Base-by-base conservation (phyloP, 2,329 filamentous ascomycete species). In the Acephala macrosclerotiorum region DNA sequence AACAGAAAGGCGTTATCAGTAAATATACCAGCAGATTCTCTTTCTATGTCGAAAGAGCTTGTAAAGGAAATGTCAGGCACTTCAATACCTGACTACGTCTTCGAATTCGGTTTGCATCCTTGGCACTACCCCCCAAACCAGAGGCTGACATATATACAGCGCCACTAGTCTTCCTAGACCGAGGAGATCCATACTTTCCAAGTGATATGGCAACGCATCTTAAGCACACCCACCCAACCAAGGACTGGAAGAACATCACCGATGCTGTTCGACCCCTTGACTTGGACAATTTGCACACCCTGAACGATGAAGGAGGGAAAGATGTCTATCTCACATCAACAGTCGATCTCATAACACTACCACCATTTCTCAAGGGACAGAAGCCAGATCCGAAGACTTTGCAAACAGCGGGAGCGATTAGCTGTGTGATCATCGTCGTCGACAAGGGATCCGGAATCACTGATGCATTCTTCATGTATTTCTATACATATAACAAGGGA, bases 351-450 rank as follows among this genome's bases (percentile, higher is more conserved):
- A 51, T 63, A 74, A 78, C 4, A 72, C 78, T 58, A 79, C 81
- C 36, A 25, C 75, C 22, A 81, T 83, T 81, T 77, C 82, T 68
- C 68, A 79, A 60, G 86, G 88, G 58, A 79, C 83, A 6, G 77
- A 75, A 25, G 85, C 87, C 0, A 78, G 85, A 72, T 68, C 68
- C 25, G 71, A 77, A 29, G 83, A 86, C 26, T 78, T 82, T 67
- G 84, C 82, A 4, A 35, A 72, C 70, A 6, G 55, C 64, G n/a
- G 74, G 80, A 2, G 83, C 83, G 2, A 79, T 81, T 6, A 82
- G 82, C 6, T 81, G 81, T 14, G 87, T 96, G 11, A 86, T 97
- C 20, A 82, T 97, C 36, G 85, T 96, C 25, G 89, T 97, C 49
- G 81, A 87, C 66, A 86, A 87, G 67, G 83, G 81, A 59, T 83